Evolutionary conservation across 2,329 filamentous ascomycete species (phyloP), one percentile per base, ranked within the genome.

Genomic region (Trichoderma hamatum): DNA sequence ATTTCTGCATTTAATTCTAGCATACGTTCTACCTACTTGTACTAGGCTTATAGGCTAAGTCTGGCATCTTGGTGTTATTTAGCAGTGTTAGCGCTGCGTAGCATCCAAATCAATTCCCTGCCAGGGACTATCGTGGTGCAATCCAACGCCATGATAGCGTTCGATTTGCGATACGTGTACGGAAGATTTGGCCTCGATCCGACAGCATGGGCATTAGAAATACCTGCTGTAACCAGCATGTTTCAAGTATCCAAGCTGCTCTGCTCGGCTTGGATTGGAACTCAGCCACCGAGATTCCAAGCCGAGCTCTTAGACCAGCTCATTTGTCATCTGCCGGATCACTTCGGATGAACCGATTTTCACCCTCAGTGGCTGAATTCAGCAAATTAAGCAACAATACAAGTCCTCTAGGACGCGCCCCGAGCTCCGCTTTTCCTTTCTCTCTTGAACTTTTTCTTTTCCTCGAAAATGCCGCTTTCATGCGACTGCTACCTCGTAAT

Each of bases 311-410:
- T 13, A 24, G 46, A 26, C n/a, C 46, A 39, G 54, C 52, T 64
- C 39, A 43, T 49, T 64, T 32, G 52, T 64, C 61, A 39, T 26
- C 46, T 28, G 13, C 39, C 61, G 61, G 61, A 64, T 51, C 46
- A 36, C 46, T 16, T 54, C 61, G 61, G 61, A 64, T 13, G 21
- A 52, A 43, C 6, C 21, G 11, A 51, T 14, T 16, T 43, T 13
- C 46, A 49, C n/a, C n/a, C 11, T 7, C 58, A 32, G 16, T 36
- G 11, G 5, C 30, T 26, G 21, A 9, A 28, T 3, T 19, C 19
- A 49, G 46, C 46, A 60, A 60, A 16, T 21, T 39, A 32, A 54
- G 16, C 61, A 39, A 32, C 46, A 10, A 16, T 51, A 6, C 46
- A 36, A 14, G 52, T 52, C 60, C 11, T 54, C 16, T 26, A 24